Conservation (phyloP, 192 early-diverging fungal genomes). For the Coemansia asiatica region DNA sequence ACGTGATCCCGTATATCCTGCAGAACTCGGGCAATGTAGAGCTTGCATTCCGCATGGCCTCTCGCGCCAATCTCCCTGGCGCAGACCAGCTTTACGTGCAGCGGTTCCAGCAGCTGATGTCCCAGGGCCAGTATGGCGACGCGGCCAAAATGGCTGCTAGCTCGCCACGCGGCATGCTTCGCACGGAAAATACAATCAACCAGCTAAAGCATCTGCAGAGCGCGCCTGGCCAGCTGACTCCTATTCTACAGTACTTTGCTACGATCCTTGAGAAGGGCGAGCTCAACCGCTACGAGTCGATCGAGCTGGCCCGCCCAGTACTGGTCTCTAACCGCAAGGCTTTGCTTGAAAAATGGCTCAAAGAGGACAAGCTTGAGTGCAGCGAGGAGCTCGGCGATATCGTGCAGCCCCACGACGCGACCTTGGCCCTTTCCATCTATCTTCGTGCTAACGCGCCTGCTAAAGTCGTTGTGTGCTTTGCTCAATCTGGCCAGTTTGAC, state of each 20-base stretch:
- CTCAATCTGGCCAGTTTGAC: constrained; percentile 91
- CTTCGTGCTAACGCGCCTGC: constrained; percentile 89
- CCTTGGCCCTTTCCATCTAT: constrained; percentile 93
- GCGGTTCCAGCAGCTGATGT: constrained; percentile 87
- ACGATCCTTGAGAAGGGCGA: constrained; percentile 91
- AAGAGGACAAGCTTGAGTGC: constrained; percentile 98
- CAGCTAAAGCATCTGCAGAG: constrained; percentile 84
- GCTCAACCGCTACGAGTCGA: constrained; percentile 92
- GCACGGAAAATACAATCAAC: constrained; percentile 92
- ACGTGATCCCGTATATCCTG: constrained; percentile 89
- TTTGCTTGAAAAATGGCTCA: constrained; percentile 96
- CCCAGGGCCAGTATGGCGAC: constrained; percentile 74
- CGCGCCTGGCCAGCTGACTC: constrained; percentile 76
- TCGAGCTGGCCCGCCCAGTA: constrained; percentile 91
- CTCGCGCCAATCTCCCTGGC: constrained; percentile 86
- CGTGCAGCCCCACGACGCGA: constrained; percentile 86
- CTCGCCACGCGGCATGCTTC: constrained; percentile 92
- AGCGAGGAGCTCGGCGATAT: constrained; percentile 98
- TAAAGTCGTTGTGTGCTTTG: constrained; percentile 96
- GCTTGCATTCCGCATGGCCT: constrained; percentile 85
- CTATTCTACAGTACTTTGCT: constrained; percentile 97
- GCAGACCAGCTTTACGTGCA: constrained; percentile 89
- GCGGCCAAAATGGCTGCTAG: constrained; percentile 95
- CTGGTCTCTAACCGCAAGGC: constrained; percentile 87
- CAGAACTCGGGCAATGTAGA: constrained; percentile 80